phyloP scores from a whole-genome alignment of 2,329 filamentous ascomycete species.

The Venturiaceae sp. region DNA sequence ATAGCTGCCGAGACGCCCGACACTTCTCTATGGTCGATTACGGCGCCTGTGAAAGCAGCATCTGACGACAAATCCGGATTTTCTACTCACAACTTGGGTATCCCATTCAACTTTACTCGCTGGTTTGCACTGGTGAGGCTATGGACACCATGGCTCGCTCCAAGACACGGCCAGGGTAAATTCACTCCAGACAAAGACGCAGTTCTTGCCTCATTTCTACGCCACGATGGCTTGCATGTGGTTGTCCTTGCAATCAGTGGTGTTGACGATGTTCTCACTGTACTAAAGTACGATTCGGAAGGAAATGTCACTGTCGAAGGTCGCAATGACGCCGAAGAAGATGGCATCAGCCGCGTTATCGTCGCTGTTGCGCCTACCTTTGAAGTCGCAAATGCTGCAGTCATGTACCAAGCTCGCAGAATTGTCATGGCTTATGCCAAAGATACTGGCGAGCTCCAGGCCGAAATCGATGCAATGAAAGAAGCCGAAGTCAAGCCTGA shows the following conservation, averaged over 20 bases:
- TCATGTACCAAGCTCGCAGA: constrained; percentile 79
- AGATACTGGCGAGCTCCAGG: constrained; percentile 31
- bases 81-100: constrained; percentile 49
- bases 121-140: constrained; percentile 77
- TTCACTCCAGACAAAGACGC: constrained; percentile 69
- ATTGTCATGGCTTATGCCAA: constrained; percentile 41
- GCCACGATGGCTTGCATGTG: constrained; percentile 59
- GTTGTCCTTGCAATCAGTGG: constrained; percentile 73
- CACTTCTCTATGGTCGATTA: constrained; percentile 62
- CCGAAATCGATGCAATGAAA: constrained; percentile 36
- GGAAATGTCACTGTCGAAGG: constrained; percentile 61
- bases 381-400: constrained; percentile 66
- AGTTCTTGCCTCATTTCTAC: constrained; percentile 68
- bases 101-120: constrained; percentile 53
- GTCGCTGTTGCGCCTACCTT: constrained; percentile 63
- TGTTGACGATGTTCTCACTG: constrained; percentile 57
- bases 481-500: constrained; percentile 43
- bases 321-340: constrained; percentile 55
- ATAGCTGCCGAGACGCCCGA: constrained; percentile 56
- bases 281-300: constrained; percentile 55
- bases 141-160: constrained; percentile 78
- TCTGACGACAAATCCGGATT: constrained; percentile 48
- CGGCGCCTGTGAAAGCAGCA: constrained; percentile 45
- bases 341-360: constrained; percentile 52
- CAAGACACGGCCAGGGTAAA: constrained; percentile 63